Conservation (phyloP, 2,329 filamentous ascomycete species). For the Alternaria sp. region DNA sequence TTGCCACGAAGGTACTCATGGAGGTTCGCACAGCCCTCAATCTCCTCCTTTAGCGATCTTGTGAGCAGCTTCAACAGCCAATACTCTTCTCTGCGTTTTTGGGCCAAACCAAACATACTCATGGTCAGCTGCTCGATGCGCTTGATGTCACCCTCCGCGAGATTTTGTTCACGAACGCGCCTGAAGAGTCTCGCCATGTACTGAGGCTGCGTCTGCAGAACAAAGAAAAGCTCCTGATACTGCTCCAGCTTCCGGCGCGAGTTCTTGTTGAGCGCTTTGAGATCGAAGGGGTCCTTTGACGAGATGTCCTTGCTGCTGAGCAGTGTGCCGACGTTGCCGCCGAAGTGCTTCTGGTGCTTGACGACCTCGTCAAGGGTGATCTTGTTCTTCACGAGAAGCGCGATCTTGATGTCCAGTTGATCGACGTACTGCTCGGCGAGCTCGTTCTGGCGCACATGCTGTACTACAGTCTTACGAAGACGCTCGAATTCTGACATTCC, state of each 20-base stretch:
- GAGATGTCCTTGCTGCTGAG: slow-evolving; percentile 87
- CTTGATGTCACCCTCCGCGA: slow-evolving; percentile 90
- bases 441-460: slow-evolving; percentile 96
- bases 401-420: slow-evolving; percentile 98
- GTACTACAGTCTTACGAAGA: slow-evolving; percentile 92
- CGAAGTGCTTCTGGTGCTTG: slow-evolving; percentile 94
- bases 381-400: slow-evolving; percentile 97
- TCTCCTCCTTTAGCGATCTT: slow-evolving; percentile 82
- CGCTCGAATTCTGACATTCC: slow-evolving; percentile 77
- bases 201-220: slow-evolving; percentile 93
- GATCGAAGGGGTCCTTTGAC: slow-evolving; percentile 90
- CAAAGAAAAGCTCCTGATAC: slow-evolving; percentile 97
- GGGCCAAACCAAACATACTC: slow-evolving; percentile 95
- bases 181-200: slow-evolving; percentile 91
- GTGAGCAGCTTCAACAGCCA: slow-evolving; percentile 89
- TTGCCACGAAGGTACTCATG: slow-evolving; percentile 89
- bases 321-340: slow-evolving; percentile 83
- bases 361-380: slow-evolving; percentile 98
- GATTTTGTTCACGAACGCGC: slow-evolving; percentile 80
- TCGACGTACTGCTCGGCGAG: slow-evolving; percentile 97
- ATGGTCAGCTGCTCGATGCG: slow-evolving; percentile 92
- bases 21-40: slow-evolving; percentile 73
- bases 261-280: slow-evolving; percentile 97
- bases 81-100: slow-evolving; percentile 96
- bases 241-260: slow-evolving; percentile 94